phyloP scores from a whole-genome alignment of 768 basidiomycete species.

The Gelatoporia subvermispora region DNA sequence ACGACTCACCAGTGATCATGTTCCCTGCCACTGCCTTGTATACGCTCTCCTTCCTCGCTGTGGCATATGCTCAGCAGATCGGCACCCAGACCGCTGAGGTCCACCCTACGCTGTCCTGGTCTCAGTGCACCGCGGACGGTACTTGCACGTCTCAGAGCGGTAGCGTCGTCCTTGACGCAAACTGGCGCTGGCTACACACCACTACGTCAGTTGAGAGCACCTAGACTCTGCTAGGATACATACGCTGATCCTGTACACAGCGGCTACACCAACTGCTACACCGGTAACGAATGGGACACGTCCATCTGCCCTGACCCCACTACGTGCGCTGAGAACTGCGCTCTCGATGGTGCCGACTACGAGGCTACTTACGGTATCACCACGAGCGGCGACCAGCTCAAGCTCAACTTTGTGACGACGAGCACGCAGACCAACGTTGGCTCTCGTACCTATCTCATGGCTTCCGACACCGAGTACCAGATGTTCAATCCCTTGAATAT shows the following conservation, averaged over 20 bases:
- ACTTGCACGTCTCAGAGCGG: conserved; percentile 29
- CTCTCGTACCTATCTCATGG: conserved; percentile 41
- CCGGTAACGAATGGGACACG: conserved; percentile 30
- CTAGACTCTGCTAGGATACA: too few relatives aligned
- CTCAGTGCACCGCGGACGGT: conserved; percentile 41
- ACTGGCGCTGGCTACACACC: conserved; percentile 37
- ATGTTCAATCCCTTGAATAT: conserved; percentile 45
- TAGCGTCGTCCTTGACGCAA: conserved; percentile 38
- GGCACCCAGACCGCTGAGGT: conserved; percentile 43
- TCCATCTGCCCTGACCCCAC: conserved; percentile 26
- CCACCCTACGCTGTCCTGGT: conserved; percentile 42
- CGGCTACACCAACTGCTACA: conserved; percentile 30
- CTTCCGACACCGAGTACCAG: conserved; percentile 35
- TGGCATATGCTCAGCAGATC: conserved; percentile 44
- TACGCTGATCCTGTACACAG: conserved; percentile 2
- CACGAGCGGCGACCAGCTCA: conserved; percentile 39
- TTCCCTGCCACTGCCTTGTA: conserved; percentile 25
- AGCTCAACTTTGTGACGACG: conserved; percentile 44
- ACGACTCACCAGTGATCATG: conserved; percentile 12
- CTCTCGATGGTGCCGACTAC: conserved; percentile 30
- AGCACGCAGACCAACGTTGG: conserved; percentile 18
- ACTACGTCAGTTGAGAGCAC: too few relatives aligned
- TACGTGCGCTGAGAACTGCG: conserved; percentile 31
- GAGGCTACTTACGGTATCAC: conserved; percentile 48
- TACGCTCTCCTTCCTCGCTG: conserved; percentile 26